Conservation (phyloP, 139 green algal species). For the Chlorella sorokiniana region DNA sequence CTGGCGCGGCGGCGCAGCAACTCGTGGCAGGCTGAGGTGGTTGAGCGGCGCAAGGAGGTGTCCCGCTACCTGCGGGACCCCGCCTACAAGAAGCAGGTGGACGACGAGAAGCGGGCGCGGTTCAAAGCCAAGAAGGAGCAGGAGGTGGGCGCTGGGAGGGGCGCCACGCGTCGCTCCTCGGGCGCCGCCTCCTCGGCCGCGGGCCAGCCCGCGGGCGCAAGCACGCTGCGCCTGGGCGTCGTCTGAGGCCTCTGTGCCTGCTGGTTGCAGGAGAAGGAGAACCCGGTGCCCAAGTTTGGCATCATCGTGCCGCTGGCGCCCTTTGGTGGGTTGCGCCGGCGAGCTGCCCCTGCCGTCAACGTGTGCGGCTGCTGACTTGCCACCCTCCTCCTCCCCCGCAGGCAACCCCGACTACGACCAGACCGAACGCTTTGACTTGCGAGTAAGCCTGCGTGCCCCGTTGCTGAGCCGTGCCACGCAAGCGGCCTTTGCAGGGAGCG, state of each 20-base stretch:
- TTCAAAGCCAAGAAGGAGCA: constrained; percentile 41
- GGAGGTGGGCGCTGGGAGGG: constrained; percentile 8
- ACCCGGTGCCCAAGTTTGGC: constrained; percentile 44
- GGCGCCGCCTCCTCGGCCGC: no score
- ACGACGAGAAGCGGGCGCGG: constrained; percentile 48
- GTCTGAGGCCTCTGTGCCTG: no score
- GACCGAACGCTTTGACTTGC: constrained; percentile 66
- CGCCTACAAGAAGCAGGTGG: constrained; percentile 58
- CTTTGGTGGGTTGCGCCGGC: constrained; percentile 13
- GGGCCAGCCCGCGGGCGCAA: no score
- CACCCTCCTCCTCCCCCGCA: not conserved
- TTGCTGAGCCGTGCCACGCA: not conserved
- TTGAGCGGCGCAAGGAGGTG: constrained; percentile 43
- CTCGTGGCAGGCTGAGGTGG: constrained; percentile 54
- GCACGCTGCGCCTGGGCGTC: no score
- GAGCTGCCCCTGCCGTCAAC: no score
- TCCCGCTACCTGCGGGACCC: constrained; percentile 36
- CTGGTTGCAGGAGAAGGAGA: constrained; percentile 19
- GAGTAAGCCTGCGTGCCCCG: not conserved
- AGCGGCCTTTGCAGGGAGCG: not conserved
- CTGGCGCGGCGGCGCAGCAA: constrained; percentile 42
- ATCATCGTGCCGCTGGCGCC: constrained; percentile 43
- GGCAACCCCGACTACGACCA: constrained; percentile 19
- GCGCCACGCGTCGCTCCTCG: no score
- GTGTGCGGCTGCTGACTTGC: not conserved